These are phyloP conservation scores for Boeremia exigua DNA, from an alignment of 2,329 filamentous ascomycete species.

Conservation along the genomic window DNA sequence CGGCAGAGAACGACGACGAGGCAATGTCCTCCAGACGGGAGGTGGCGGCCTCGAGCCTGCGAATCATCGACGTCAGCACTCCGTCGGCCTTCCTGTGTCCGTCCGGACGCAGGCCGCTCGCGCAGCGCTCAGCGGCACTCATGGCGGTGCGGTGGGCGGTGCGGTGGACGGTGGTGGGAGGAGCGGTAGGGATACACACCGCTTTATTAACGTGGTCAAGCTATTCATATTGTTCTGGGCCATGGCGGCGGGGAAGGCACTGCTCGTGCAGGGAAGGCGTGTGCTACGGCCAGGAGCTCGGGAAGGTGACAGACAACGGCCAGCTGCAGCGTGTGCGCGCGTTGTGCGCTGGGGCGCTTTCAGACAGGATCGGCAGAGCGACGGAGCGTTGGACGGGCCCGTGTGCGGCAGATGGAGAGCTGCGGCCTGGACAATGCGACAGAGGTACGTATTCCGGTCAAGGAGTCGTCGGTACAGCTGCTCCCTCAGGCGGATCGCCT, in stretches of 20 bases:
- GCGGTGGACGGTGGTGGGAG: not conserved
- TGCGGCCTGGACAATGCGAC: not conserved
- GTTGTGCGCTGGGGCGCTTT: not conserved
- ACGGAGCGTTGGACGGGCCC: not conserved
- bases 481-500: constrained; percentile 2
- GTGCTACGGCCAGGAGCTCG: constrained; percentile 28
- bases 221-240: constrained; percentile 90
- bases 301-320: constrained; percentile 34
- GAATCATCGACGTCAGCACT: constrained; percentile 57
- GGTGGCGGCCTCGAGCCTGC: constrained; percentile 94
- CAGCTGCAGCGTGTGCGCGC: constrained; percentile 30
- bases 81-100: constrained; percentile 39
- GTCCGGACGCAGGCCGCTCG: constrained; percentile 24
- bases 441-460: not conserved
- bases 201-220: constrained; percentile 95
- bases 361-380: not conserved
- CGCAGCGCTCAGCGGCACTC: constrained; percentile 14
- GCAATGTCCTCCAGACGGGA: constrained; percentile 96
- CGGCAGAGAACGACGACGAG: constrained; percentile 67
- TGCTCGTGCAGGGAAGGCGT: constrained; percentile 35
- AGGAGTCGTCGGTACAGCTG: constrained; percentile 5
- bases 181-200: constrained; percentile 64
- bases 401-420: constrained; percentile 1
- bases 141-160: constrained; percentile 4
- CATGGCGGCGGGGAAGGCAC: constrained; percentile 58